Percentiles rank a stretch among this genome's conserved stretches.
Conservation (phyloP, 2,329 filamentous ascomycete species). For the Teratosphaeria viscida region DNA sequence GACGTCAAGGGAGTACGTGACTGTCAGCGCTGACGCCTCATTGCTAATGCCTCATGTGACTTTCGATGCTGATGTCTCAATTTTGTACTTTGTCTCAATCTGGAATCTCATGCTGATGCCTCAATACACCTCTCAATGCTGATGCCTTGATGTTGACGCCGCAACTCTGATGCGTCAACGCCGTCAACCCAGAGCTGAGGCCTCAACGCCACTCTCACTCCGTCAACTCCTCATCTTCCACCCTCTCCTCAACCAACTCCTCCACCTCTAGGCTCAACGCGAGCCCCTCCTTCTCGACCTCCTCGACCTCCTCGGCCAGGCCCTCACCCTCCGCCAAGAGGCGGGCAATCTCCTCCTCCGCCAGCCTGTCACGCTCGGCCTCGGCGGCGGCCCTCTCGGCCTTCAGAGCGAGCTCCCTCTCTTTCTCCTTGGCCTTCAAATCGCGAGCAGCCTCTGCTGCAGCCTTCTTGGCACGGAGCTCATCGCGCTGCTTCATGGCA, state of each 20-base stretch:
- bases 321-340: neutral
- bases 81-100: neutral
- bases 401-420: neutral
- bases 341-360: neutral
- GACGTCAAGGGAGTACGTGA: neutral
- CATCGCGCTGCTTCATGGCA: conserved; percentile 2
- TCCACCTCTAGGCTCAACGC: neutral
- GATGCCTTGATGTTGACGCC: neutral
- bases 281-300: neutral
- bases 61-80: neutral
- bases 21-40: neutral
- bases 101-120: neutral
- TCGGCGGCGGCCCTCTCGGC: neutral
- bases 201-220: neutral
- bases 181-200: neutral
- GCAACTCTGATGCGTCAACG: too few species aligned
- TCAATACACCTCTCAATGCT: neutral
- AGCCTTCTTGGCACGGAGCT: neutral
- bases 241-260: neutral
- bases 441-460: conserved; percentile 1
- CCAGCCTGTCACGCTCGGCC: neutral
- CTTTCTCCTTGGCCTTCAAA: neutral
- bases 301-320: neutral
- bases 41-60: neutral
- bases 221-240: conserved; percentile 10